phyloP scores from a whole-genome alignment of 768 basidiomycete species.

The Phlebiopsis flavidoalba region DNA sequence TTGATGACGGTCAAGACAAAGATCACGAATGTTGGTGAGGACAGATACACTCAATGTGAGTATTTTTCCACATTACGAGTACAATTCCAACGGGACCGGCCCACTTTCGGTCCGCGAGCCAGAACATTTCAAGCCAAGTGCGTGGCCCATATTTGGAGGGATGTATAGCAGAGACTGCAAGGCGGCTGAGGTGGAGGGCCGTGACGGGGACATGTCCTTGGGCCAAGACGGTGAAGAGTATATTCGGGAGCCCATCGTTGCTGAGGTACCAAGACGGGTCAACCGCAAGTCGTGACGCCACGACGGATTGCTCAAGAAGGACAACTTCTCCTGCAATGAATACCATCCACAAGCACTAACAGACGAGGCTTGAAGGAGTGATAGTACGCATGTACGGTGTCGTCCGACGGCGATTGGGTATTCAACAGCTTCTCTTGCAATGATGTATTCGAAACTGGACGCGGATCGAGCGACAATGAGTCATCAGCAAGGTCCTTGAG shows the following conservation, averaged over 20 bases:
- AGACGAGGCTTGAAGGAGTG: no score
- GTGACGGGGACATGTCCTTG: not conserved
- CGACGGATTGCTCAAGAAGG: not conserved
- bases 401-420: no score
- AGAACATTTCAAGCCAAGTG: slow-evolving; percentile 19
- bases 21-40: not conserved
- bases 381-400: no score
- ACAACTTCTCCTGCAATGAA: not conserved
- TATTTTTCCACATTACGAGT: slow-evolving; percentile 1
- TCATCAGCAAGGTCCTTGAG: no score
- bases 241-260: not conserved
- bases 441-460: no score
- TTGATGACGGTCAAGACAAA: slow-evolving; percentile 14
- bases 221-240: not conserved
- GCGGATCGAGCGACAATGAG: no score
- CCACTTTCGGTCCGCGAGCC: slow-evolving; percentile 16
- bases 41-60: not conserved
- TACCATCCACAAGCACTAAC: not conserved
- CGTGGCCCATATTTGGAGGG: not conserved
- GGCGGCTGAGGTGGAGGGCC: not conserved
- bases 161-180: not conserved
- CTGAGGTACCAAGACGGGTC: not conserved
- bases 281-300: not conserved
- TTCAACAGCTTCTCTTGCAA: no score
- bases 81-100: slow-evolving; percentile 14